Evolutionary conservation across 345 rosid genomes (phyloP), one percentile per base, ranked within the genome.

Genomic region (Lagerstroemia speciosa): DNA sequence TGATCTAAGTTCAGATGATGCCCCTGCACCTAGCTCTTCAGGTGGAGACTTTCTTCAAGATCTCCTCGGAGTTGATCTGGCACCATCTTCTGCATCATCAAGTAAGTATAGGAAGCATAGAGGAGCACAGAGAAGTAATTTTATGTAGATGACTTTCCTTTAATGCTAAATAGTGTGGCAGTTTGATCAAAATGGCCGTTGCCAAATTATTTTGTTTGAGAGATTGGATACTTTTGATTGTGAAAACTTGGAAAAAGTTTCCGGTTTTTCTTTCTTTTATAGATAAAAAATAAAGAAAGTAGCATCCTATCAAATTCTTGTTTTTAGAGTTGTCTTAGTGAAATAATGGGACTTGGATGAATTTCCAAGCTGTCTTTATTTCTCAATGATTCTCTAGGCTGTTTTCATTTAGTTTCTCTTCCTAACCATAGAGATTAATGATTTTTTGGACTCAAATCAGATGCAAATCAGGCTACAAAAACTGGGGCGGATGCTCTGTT

Each of bases 21-120:
- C 75, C 67, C 84, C 97, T 29, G 88, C 84, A 27, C 87, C 91
- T 66, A 82, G 88, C 80, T 78, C 92, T 69, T 86, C 97, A 70
- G 88, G 92, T 79, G 83, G 84, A 58, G 93, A 94, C 82, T 88
- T 86, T 68, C 99, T 94, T 77, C 83, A 84, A 43, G 99, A 94
- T 81, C 96, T 94, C 77, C 93, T 94, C 20, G 90, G 95, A 76
- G 86, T 83, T 77, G 99, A 89, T 78, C 69, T 91, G 69, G 69
- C 87, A 60, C 73, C 90, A 38, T 75, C 88, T 15, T 62, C 94
- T 70, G 71, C 74, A 45, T 83, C 81, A 69, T 71, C 86, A 70
- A 92, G 99, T 94, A 67, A 76, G 95, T 81, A 70, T 69, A 73
- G 69, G 60, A 45, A 34, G 27, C n/a, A n/a, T n/a, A n/a, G n/a